These are phyloP conservation scores for Bryum argenteum DNA, from an alignment of 225 moss, liverwort and hornwort species.

Conservation along the genomic window DNA sequence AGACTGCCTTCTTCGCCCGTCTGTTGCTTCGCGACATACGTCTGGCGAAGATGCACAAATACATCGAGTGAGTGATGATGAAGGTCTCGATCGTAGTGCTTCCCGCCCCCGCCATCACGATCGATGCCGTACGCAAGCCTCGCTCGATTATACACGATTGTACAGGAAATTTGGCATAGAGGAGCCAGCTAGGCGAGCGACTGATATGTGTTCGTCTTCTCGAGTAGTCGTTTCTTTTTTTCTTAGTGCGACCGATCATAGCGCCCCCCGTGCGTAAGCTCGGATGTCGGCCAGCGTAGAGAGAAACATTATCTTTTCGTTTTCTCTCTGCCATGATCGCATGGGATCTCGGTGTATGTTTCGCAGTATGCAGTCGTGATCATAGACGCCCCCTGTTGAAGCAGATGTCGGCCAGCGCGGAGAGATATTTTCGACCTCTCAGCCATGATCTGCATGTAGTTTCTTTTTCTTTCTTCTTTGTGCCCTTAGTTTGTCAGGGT, in stretches of 20 bases:
- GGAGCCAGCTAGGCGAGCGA: not conserved
- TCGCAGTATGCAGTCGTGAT: not conserved
- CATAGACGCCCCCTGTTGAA: conserved; percentile 7
- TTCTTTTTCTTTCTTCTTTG: not conserved
- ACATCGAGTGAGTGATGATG: conserved; percentile 68
- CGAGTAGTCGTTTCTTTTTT: not conserved
- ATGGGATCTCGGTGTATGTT: not conserved
- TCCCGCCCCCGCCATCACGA: conserved; percentile 7
- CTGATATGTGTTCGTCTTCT: not conserved
- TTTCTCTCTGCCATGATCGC: conserved; percentile 18
- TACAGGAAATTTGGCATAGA: conserved; percentile 9
- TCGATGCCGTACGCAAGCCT: not conserved
- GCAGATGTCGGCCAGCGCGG: conserved; percentile 31
- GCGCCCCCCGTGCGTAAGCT: conserved; percentile 21
- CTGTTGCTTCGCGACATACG: conserved; percentile 75
- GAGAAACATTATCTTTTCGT: conserved; percentile 3
- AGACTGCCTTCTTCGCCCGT: conserved; percentile 82
- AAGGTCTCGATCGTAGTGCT: not conserved
- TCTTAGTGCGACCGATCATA: conserved; percentile 10
- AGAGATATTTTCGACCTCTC: not conserved
- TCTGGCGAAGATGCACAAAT: conserved; percentile 57
- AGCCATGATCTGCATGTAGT: not conserved
- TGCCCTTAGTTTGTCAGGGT: not conserved
- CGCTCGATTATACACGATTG: not conserved
- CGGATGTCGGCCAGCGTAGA: conserved; percentile 31